Evolutionary conservation across 495 filamentous ascomycete genomes (phyloP).

Genomic region (Talaromyces adpressus): DNA sequence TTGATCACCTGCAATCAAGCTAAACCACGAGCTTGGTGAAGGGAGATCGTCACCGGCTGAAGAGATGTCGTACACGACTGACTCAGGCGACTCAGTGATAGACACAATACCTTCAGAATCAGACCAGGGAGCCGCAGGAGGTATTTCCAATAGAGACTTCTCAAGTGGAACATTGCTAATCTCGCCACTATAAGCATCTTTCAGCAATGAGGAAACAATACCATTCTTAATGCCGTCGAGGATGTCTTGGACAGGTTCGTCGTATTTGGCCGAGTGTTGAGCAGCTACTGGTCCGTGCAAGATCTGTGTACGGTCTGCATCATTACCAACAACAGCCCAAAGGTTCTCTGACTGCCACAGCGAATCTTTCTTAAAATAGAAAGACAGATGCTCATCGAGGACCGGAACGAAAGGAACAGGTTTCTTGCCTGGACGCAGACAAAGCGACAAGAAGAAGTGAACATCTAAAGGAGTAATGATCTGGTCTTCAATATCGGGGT

Average conservation of each 20-base stretch:
- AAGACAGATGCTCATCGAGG: constrained; percentile 92
- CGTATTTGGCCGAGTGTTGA: constrained; percentile 78
- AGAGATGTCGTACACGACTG: neutral
- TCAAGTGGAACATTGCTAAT: neutral
- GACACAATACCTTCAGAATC: neutral
- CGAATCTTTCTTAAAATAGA: constrained; percentile 99
- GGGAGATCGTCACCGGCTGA: neutral
- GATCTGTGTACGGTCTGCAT: constrained; percentile 92
- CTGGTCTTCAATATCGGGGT: constrained; percentile 79
- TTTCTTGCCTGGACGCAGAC: constrained; percentile 88
- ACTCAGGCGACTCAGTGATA: neutral
- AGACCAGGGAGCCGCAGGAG: neutral
- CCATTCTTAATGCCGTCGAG: constrained; percentile 80
- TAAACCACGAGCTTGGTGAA: neutral
- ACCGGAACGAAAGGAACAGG: constrained; percentile 91
- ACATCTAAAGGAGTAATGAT: constrained; percentile 96
- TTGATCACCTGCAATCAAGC: neutral
- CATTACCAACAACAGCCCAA: constrained; percentile 89
- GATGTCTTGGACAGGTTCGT: constrained; percentile 92
- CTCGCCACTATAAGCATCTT: neutral
- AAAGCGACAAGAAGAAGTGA: constrained; percentile 92
- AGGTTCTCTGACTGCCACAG: constrained; percentile 98
- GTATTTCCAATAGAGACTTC: neutral
- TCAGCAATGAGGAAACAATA: constrained; percentile 57
- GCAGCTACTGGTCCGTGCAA: constrained; percentile 91